phyloP scores from a whole-genome alignment of 2,329 filamentous ascomycete genomes.

The Cyphellophora europaea region DNA sequence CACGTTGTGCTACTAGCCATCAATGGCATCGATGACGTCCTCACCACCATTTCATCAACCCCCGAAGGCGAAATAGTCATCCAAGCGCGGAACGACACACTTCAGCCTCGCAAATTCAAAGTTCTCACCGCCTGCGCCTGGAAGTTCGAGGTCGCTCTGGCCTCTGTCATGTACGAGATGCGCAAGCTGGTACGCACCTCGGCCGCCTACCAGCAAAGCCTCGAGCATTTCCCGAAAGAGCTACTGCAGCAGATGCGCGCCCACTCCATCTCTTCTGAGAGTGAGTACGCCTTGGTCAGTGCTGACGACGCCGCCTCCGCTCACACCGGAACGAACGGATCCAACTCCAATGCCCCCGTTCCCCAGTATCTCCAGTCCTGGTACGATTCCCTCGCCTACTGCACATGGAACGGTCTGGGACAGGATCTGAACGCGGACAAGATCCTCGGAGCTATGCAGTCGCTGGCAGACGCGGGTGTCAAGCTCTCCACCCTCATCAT shows the following conservation, averaged over 20 bases:
- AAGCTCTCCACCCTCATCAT: conserved; percentile 81
- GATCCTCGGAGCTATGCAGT: conserved; percentile 64
- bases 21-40: conserved; percentile 62
- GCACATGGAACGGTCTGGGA: conserved; percentile 92
- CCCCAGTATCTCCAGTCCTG: conserved; percentile 68
- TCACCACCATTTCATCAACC: conserved; percentile 60
- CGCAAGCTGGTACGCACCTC: conserved; percentile 47
- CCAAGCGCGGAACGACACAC: conserved; percentile 62
- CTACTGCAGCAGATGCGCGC: conserved; percentile 7
- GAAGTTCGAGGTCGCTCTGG: conserved; percentile 65
- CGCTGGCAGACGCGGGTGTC: conserved; percentile 61
- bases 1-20: conserved; percentile 71
- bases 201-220: conserved; percentile 19
- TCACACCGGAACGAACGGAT: conserved; percentile 26
- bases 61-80: conserved; percentile 57
- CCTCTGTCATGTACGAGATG: conserved; percentile 81
- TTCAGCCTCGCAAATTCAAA: conserved; percentile 43
- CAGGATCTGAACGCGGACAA: conserved; percentile 74
- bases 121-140: conserved; percentile 64
- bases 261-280: conserved; percentile 19
- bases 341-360: conserved; percentile 23
- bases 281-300: conserved; percentile 13
- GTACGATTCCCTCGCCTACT: conserved; percentile 90
- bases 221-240: conserved; percentile 12
- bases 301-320: conserved; percentile 20